These are phyloP conservation scores for Aspergillus pseudoterreus DNA, from an alignment of 2,329 filamentous ascomycete genomes.

Conservation along the genomic window DNA sequence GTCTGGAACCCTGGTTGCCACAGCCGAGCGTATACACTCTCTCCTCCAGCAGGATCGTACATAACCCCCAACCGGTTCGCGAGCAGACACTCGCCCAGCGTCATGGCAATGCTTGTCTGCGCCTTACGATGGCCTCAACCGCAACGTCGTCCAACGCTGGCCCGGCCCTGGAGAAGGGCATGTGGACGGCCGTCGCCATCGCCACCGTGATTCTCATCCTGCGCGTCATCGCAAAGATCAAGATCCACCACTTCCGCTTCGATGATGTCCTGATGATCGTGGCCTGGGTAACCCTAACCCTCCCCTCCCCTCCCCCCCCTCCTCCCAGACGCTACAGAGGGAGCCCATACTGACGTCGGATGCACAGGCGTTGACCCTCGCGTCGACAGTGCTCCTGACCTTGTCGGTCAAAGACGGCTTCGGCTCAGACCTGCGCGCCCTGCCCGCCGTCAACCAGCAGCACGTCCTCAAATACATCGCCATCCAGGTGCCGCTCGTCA, in stretches of 20 bases:
- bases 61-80: not conserved
- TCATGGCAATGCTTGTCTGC: not conserved
- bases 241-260: conserved; percentile 24
- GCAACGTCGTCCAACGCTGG: conserved; percentile 10
- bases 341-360: not conserved
- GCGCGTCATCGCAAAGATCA: conserved; percentile 26
- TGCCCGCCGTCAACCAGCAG: conserved; percentile 9
- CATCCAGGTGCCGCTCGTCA: conserved; percentile 26
- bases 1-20: too few relatives aligned
- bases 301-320: too few relatives aligned
- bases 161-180: conserved; percentile 19
- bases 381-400: conserved; percentile 21
- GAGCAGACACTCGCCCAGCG: not conserved
- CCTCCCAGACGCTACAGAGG: too few relatives aligned
- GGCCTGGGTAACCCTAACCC: conserved; percentile 21
- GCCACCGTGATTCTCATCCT: conserved; percentile 24
- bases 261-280: conserved; percentile 30
- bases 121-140: not conserved
- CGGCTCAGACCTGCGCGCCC: conserved; percentile 16
- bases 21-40: too few relatives aligned
- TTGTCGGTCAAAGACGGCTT: conserved; percentile 26
- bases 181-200: conserved; percentile 26
- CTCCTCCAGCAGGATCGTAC: too few relatives aligned
- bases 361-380: conserved; percentile 20
- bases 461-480: conserved; percentile 25